Evolutionary conservation across 192 early-diverging fungal species (phyloP).

Genomic region (Coemansia sp.): DNA sequence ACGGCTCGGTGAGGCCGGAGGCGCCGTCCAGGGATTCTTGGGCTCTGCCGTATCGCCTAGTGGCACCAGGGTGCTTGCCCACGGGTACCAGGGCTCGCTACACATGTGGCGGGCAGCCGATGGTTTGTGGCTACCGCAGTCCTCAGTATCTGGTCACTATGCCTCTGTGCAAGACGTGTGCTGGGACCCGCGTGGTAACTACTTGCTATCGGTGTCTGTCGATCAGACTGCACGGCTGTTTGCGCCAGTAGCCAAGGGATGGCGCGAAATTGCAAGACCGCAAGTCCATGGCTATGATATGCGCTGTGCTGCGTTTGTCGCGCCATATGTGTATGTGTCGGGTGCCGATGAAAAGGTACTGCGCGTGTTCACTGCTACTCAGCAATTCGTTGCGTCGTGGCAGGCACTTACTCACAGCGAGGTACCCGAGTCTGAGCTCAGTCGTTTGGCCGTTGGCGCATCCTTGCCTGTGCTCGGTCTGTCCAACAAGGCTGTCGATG

Average conservation of each 20-base stretch:
- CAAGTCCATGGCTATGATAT: conserved; percentile 98
- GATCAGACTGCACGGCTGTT: conserved; percentile 92
- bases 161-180: conserved; percentile 74
- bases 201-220: conserved; percentile 73
- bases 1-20: conserved; percentile 90
- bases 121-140: conserved; percentile 66
- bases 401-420: conserved; percentile 15
- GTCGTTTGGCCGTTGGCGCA: conserved; percentile 63
- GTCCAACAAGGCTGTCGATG: conserved; percentile 92
- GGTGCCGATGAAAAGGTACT: conserved; percentile 96
- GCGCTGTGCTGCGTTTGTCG: conserved; percentile 79
- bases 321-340: conserved; percentile 74
- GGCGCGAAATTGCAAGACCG: conserved; percentile 93
- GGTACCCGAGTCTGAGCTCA: background rate
- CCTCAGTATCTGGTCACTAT: conserved; percentile 83
- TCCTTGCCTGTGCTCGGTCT: conserved; percentile 90
- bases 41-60: conserved; percentile 73
- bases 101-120: conserved; percentile 69
- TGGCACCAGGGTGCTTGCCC: conserved; percentile 68
- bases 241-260: conserved; percentile 75
- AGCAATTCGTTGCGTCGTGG: conserved; percentile 73
- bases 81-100: conserved; percentile 83
- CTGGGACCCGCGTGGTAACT: conserved; percentile 80
- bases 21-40: conserved; percentile 78
- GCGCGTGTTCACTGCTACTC: conserved; percentile 86